A percentile compares a stretch with the other conserved stretches of the same genome.
Conservation (phyloP, 805 yeast species). For the Kodamaea nitidulidarum region DNA sequence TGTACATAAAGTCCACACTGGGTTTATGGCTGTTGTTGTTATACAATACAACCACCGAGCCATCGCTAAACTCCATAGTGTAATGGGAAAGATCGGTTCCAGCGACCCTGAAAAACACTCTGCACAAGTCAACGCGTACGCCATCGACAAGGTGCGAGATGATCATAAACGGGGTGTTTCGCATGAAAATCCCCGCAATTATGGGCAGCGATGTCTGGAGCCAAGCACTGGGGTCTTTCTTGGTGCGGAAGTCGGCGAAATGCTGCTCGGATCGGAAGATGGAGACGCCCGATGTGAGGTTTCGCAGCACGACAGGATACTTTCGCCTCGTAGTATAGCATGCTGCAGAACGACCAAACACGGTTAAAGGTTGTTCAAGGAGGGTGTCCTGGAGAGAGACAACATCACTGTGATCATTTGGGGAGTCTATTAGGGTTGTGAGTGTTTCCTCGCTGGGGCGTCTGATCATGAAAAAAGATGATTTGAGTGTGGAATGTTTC, state of each 20-base stretch:
- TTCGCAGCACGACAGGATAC: slow-evolving; percentile 19
- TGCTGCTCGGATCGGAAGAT: slow-evolving; percentile 13
- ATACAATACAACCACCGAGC: slow-evolving; percentile 17
- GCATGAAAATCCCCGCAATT: slow-evolving; percentile 22
- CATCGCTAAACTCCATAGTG: slow-evolving; percentile 20
- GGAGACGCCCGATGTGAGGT: slow-evolving; percentile 18
- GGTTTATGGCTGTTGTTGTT: slow-evolving; percentile 30
- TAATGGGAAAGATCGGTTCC: slow-evolving; percentile 28
- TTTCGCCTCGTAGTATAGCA: slow-evolving; percentile 11
- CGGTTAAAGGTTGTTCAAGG: slow-evolving; percentile 8
- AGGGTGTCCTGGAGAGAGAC: slow-evolving; percentile 18
- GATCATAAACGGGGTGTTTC: slow-evolving; percentile 28
- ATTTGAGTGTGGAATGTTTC: no score
- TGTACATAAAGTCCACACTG: slow-evolving; percentile 25
- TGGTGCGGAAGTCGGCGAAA: slow-evolving; percentile 10
- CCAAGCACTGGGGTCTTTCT: slow-evolving; percentile 12
- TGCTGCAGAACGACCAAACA: slow-evolving; percentile 14
- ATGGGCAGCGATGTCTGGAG: slow-evolving; percentile 21
- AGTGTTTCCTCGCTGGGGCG: slow-evolving; percentile 10
- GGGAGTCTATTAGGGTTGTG: slow-evolving; percentile 7
- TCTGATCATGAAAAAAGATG: slow-evolving; percentile 5
- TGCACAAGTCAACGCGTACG: slow-evolving; percentile 23
- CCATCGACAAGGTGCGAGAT: slow-evolving; percentile 9
- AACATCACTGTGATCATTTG: slow-evolving; percentile 3
- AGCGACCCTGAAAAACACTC: slow-evolving; percentile 26